Conservation (phyloP, 2,329 filamentous ascomycete species). For the Clarireedia monteithiana region DNA sequence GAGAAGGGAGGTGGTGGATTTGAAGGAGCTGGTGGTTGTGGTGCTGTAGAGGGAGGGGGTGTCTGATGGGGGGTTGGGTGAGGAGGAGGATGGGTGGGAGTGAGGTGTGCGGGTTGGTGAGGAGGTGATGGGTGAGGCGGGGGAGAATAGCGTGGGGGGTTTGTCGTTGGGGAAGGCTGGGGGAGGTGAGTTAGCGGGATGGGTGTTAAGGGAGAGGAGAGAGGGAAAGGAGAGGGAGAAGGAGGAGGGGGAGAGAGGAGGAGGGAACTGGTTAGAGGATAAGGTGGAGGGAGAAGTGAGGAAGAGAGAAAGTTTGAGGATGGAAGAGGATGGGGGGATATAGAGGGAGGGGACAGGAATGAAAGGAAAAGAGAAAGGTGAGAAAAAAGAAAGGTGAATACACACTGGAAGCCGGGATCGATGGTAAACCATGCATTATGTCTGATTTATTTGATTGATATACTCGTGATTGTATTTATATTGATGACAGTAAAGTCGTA, state of each 20-base stretch:
- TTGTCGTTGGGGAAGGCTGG: slow-evolving; percentile 19
- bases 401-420: background rate
- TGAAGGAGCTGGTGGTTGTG: slow-evolving; percentile 13
- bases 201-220: background rate
- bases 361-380: background rate
- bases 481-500: background rate
- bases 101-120: background rate
- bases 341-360: background rate
- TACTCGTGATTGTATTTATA: background rate
- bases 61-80: slow-evolving; percentile 14
- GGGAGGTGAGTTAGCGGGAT: background rate
- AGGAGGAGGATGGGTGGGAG: slow-evolving; percentile 10
- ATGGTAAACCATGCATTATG: background rate
- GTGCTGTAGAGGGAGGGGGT: slow-evolving; percentile 20
- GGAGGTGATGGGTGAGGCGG: slow-evolving; percentile 20
- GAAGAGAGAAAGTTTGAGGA: background rate
- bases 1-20: slow-evolving; percentile 21
- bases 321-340: background rate
- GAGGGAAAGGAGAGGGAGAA: slow-evolving; percentile 1
- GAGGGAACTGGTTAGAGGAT: background rate
- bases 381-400: background rate
- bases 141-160: slow-evolving; percentile 18
- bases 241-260: background rate
- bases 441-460: background rate
- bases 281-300: background rate